Evolutionary conservation across 106 monocot genomes (phyloP).

Genomic region (Dactylorhiza incarnata): DNA sequence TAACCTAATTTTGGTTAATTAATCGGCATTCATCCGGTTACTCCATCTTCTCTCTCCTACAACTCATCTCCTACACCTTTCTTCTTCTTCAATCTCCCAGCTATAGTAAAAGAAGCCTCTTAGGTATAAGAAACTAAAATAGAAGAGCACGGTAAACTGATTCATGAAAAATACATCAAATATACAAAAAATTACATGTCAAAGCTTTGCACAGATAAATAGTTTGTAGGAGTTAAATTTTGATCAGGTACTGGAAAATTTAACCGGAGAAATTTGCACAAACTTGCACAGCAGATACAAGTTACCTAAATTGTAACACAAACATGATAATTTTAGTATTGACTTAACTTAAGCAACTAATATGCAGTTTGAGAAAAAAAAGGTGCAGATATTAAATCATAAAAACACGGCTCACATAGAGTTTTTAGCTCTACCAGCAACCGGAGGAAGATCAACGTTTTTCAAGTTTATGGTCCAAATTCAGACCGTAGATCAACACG

Average conservation of each 20-base stretch:
- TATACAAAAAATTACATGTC: neutral
- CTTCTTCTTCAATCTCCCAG: neutral
- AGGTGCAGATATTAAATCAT: neutral
- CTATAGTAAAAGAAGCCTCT: neutral
- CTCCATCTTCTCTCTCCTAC: too few species aligned
- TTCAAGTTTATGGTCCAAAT: neutral
- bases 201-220: neutral
- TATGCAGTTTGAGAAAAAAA: neutral
- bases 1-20: too few species aligned
- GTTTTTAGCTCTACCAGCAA: neutral
- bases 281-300: neutral
- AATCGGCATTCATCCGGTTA: too few species aligned
- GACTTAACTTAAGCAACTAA: neutral
- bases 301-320: neutral
- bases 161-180: neutral
- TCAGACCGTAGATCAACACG: too few species aligned
- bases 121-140: neutral
- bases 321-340: neutral
- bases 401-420: neutral
- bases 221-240: neutral
- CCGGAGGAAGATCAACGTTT: neutral
- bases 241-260: neutral
- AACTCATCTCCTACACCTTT: too few species aligned
- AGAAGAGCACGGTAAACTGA: neutral
- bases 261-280: neutral